Evolutionary conservation across 2,329 filamentous ascomycete species (phyloP).

Genomic region (Allantophomopsis cytisporea): DNA sequence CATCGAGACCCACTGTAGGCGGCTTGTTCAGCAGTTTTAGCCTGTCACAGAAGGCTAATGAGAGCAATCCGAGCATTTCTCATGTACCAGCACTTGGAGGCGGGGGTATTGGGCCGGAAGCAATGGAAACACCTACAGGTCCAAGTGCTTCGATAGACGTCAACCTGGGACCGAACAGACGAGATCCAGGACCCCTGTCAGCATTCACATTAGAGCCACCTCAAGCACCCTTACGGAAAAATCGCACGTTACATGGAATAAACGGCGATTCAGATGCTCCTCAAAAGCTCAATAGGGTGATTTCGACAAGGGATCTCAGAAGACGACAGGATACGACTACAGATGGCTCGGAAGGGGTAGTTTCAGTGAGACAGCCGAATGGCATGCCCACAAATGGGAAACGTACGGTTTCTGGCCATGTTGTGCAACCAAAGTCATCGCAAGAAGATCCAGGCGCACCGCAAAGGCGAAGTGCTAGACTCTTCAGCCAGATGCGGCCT

Average conservation of each 20-base stretch:
- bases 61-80: conserved; percentile 19
- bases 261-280: conserved; percentile 18
- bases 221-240: conserved; percentile 28
- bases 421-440: conserved; percentile 36
- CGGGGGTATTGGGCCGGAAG: conserved; percentile 30
- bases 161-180: conserved; percentile 11
- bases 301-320: conserved; percentile 16
- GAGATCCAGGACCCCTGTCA: conserved; percentile 13
- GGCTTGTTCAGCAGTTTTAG: conserved; percentile 17
- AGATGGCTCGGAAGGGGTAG: conserved; percentile 2
- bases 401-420: conserved; percentile 82
- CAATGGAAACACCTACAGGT: conserved; percentile 48
- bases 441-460: conserved; percentile 47
- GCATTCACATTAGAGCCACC: conserved; percentile 26
- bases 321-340: conserved; percentile 13
- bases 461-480: conserved; percentile 57
- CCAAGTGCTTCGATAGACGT: conserved; percentile 26
- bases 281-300: conserved; percentile 19
- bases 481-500: conserved; percentile 59
- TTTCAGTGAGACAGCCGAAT: conserved; percentile 4
- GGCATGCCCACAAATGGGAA: conserved; percentile 52
- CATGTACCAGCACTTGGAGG: conserved; percentile 17
- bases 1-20: conserved; percentile 12
- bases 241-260: conserved; percentile 16
- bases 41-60: conserved; percentile 18